Percentiles rank a stretch among this genome's conserved stretches.
Conservation (phyloP, 306 rosid genomes). For the Arachis hypogaea region DNA sequence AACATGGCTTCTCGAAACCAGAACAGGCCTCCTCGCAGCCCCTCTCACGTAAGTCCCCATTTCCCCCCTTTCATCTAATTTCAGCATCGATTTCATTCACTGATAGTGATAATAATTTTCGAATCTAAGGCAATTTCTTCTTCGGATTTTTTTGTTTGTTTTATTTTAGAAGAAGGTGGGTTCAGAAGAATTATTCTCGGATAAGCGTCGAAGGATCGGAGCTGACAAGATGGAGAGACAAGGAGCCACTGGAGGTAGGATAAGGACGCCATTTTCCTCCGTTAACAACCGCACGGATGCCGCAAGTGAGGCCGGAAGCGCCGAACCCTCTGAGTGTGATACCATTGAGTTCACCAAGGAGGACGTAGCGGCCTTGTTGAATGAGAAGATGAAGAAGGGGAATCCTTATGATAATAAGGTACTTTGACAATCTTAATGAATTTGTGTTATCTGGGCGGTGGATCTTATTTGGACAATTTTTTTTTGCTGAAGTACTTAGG, state of each 20-base stretch:
- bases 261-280: conserved; percentile 52
- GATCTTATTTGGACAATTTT: neutral
- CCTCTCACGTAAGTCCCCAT: conserved; percentile 53
- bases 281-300: conserved; percentile 52
- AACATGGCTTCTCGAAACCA: conserved; percentile 83
- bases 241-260: conserved; percentile 50
- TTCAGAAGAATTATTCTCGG: conserved; percentile 55
- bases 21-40: conserved; percentile 82
- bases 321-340: conserved; percentile 48
- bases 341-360: conserved; percentile 68
- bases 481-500: neutral
- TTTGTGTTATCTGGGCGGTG: neutral
- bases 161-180: conserved; percentile 60
- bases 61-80: neutral
- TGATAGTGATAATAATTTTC: neutral
- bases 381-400: conserved; percentile 63
- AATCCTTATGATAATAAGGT: conserved; percentile 77
- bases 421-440: neutral
- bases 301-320: conserved; percentile 39
- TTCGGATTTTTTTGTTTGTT: conserved; percentile 6
- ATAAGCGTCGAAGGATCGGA: conserved; percentile 70
- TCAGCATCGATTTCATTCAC: neutral
- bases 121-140: neutral
- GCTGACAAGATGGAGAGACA: conserved; percentile 53
- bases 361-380: conserved; percentile 67